Conservation (phyloP, 805 yeast species). For the Maudiozyma bulderi region DNA sequence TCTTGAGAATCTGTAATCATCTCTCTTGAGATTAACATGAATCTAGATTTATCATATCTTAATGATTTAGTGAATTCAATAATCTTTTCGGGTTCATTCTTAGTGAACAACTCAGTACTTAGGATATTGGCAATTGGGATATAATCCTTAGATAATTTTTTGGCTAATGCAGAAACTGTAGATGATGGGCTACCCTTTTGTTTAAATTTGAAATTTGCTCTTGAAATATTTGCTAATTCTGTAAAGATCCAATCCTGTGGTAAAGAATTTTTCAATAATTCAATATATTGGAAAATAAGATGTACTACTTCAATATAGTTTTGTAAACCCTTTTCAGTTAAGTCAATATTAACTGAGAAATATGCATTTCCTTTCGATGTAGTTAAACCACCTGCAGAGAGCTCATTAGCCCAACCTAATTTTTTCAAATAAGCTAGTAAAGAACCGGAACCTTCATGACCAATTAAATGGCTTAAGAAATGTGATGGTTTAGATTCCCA, state of each 20-base stretch:
- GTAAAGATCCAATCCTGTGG: conserved; percentile 74
- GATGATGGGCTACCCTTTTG: conserved; percentile 66
- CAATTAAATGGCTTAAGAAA: conserved; percentile 72
- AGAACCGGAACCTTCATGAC: conserved; percentile 91
- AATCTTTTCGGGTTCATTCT: conserved; percentile 49
- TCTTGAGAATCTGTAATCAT: conserved; percentile 48
- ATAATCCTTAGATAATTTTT: conserved; percentile 43
- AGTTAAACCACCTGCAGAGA: conserved; percentile 63
- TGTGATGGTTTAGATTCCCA: conserved; percentile 65
- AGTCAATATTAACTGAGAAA: conserved; percentile 62
- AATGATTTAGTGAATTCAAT: conserved; percentile 40
- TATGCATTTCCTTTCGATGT: conserved; percentile 58
- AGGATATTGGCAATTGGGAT: conserved; percentile 61
- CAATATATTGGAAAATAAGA: conserved; percentile 63
- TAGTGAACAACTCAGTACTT: conserved; percentile 45
- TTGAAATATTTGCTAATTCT: conserved; percentile 64
- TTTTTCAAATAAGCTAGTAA: conserved; percentile 58
- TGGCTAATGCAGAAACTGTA: conserved; percentile 64
- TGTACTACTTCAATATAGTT: conserved; percentile 53
- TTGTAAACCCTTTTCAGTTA: conserved; percentile 62
- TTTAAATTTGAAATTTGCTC: conserved; percentile 63
- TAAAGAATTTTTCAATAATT: conserved; percentile 43
- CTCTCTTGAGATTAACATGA: conserved; percentile 43
- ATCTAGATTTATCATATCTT: conserved; percentile 50
- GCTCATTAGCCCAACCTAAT: conserved; percentile 69